Base-by-base conservation (phyloP, 139 green algal species). In the Penium margaritaceum region DNA sequence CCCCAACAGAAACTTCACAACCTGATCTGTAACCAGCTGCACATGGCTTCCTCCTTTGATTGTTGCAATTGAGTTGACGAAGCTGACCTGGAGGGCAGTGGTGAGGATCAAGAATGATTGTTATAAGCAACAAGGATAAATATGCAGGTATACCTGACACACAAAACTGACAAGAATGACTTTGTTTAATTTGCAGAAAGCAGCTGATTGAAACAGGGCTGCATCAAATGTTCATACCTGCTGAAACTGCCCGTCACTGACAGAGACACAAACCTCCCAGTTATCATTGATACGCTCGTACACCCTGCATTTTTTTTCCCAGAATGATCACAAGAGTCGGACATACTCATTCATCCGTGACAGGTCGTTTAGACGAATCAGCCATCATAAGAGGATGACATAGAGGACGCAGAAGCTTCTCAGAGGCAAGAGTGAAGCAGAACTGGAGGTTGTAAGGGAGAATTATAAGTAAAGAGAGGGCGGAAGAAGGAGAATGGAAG, bases 21-120 rank as follows among this genome's bases (percentile, higher is more conserved):
- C 78, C 76, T 97, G 89, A 71, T 97, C 90, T 2, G 90, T 83
- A 15, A 99, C 65, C 57, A 91, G 84, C 77, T 96, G 90, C 46
- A 98, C 95, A 76, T 99, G 95, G 0, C 92, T 99, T 38, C 95
- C 95, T 30, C 95, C 95, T 81, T 95, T 96, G 64, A 79, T 87
- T 30, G 95, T 99, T 85, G 84, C 90, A 77, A 99, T 98, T 63
- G 87, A 87, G 85, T 99, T 99, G 34, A 93, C 92, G 77, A 99
- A 99, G 74, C 85, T 94, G 46, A 97, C 90, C 90, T 98, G 89
- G 19, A 53, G 69, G 17, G n/a, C n/a, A n/a, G n/a, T n/a, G n/a
- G n/a, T 14, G 14, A 66, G 30, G n/a, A n/a, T n/a, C n/a, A n/a
- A n/a, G 21, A n/a, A n/a, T n/a, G n/a, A n/a, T n/a, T n/a, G n/a